A percentile compares a stretch with the other conserved stretches of the same genome.
Evolutionary conservation across 257 asterid genomes (phyloP).

Genomic region (Verbascum thapsus): DNA sequence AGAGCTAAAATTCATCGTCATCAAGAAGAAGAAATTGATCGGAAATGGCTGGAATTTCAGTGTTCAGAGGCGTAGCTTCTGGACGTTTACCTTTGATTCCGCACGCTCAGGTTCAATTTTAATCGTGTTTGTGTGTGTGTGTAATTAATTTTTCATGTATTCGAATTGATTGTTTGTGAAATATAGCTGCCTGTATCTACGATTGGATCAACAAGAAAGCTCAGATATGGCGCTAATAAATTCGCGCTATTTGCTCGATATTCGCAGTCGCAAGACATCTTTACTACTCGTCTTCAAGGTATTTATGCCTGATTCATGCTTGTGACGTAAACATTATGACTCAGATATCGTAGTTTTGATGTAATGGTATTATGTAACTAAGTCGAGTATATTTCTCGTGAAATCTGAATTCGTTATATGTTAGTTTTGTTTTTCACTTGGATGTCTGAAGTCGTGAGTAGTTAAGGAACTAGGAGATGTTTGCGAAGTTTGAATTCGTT

Average conservation of each 20-base stretch:
- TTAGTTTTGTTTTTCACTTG: neutral
- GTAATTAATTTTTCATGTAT: neutral
- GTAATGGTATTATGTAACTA: neutral
- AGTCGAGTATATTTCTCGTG: neutral
- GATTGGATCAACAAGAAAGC: constrained; percentile 39
- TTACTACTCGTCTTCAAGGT: constrained; percentile 90
- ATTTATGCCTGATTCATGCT: neutral
- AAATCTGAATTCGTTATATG: neutral
- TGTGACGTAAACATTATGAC: neutral
- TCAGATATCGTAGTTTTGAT: neutral
- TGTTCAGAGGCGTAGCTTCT: constrained; percentile 48
- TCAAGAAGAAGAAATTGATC: neutral
- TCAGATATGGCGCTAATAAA: constrained; percentile 30
- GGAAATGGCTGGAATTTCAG: constrained; percentile 63
- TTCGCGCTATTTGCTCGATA: constrained; percentile 57
- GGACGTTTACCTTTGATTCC: constrained; percentile 53
- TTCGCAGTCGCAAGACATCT: constrained; percentile 75
- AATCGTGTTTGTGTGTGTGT: neutral
- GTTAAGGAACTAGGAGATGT: neutral
- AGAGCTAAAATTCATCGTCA: neutral
- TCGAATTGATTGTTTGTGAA: constrained; percentile 8
- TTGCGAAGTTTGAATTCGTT: neutral
- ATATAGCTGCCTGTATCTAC: constrained; percentile 52
- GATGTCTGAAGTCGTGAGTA: neutral
- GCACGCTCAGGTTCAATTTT: constrained; percentile 49